Conservation (phyloP, 257 asterid genomes). For the Nemophila menziesii region DNA sequence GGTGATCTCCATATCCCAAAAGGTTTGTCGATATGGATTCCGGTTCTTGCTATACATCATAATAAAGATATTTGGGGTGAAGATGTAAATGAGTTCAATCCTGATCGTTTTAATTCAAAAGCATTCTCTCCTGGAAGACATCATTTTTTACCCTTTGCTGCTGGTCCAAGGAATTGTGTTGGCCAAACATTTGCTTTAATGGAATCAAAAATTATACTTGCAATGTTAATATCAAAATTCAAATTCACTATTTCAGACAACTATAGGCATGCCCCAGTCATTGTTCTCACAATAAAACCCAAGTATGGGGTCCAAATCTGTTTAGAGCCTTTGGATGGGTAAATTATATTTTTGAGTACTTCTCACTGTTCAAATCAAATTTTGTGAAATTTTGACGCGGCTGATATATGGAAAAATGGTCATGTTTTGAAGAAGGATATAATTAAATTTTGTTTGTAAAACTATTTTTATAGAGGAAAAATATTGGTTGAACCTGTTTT, state of each 20-base stretch:
- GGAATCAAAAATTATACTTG: constrained; percentile 88
- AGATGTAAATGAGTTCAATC: constrained; percentile 74
- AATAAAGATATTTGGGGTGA: constrained; percentile 73
- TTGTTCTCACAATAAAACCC: constrained; percentile 74
- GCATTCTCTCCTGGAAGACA: constrained; percentile 43
- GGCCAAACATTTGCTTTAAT: constrained; percentile 82
- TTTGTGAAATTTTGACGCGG: too few relatives aligned
- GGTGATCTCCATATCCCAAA: constrained; percentile 80
- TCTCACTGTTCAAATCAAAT: too few relatives aligned
- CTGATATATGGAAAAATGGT: neutral
- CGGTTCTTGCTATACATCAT: constrained; percentile 82
- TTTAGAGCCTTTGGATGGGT: constrained; percentile 30
- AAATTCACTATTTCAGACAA: constrained; percentile 52
- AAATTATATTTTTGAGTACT: too few relatives aligned
- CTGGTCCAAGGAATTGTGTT: constrained; percentile 84
- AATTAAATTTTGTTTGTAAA: neutral
- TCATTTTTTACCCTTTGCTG: constrained; percentile 76
- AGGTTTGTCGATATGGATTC: constrained; percentile 88
- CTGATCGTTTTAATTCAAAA: constrained; percentile 43
- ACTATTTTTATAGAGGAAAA: neutral
- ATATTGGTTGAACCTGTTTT: too few relatives aligned
- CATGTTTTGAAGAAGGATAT: neutral
- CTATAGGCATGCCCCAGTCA: constrained; percentile 78
- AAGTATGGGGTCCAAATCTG: constrained; percentile 80
- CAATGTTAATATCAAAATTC: constrained; percentile 71